These are phyloP conservation scores for Polytolypa hystricis DNA, from an alignment of 2,329 filamentous ascomycete species.

Conservation along the genomic window DNA sequence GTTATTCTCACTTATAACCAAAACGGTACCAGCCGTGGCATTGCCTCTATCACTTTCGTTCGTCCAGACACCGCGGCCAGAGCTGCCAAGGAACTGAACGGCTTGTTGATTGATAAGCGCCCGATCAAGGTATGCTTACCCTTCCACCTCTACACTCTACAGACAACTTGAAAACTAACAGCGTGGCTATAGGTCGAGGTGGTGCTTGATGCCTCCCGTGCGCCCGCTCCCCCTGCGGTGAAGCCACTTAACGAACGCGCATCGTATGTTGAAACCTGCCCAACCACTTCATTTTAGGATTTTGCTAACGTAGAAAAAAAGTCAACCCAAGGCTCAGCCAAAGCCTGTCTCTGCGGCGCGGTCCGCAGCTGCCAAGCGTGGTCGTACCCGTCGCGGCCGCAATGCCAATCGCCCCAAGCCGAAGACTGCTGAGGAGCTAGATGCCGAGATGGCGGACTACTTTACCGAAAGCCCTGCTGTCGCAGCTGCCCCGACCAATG, in stretches of 20 bases:
- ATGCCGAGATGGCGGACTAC: constrained; percentile 97
- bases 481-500: constrained; percentile 35
- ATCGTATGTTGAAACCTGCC: constrained; percentile 42
- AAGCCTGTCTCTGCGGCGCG: constrained; percentile 73
- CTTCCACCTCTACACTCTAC: constrained; percentile 3
- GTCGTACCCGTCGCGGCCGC: constrained; percentile 44
- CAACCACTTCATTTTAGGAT: constrained; percentile 5
- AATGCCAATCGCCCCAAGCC: constrained; percentile 56
- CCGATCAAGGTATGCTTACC: constrained; percentile 68
- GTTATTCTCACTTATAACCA: constrained; percentile 89
- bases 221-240: constrained; percentile 56
- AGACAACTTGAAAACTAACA: constrained; percentile 12
- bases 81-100: constrained; percentile 75
- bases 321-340: constrained; percentile 59
- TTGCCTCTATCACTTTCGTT: constrained; percentile 78
- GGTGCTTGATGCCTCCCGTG: constrained; percentile 65
- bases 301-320: constrained; percentile 12
- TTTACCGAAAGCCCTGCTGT: constrained; percentile 43
- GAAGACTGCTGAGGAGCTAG: constrained; percentile 92
- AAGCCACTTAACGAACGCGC: constrained; percentile 76
- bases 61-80: constrained; percentile 72
- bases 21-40: constrained; percentile 80
- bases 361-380: constrained; percentile 41
- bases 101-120: constrained; percentile 76
- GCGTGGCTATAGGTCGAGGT: constrained; percentile 64